Percentiles rank a stretch among this genome's conserved stretches.
Evolutionary conservation across 177 flowering plant genomes (phyloP).

Genomic region (Vitis hybrid): DNA sequence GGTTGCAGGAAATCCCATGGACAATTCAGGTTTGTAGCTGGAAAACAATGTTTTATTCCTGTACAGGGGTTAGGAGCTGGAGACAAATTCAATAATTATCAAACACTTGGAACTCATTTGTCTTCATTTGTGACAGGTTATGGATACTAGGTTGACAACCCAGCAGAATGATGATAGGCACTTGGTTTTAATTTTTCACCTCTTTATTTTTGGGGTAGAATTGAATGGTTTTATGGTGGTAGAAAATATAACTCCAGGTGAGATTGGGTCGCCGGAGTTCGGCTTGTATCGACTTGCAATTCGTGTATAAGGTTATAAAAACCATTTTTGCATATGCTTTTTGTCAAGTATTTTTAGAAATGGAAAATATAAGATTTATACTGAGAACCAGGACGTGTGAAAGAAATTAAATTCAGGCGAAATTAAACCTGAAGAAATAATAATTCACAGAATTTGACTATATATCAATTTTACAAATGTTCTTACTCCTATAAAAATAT

Average conservation of each 20-base stretch:
- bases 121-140: constrained; percentile 20
- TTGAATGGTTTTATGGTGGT: background rate
- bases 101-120: background rate
- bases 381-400: too few species aligned
- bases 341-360: background rate
- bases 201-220: too few species aligned
- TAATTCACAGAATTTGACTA: too few species aligned
- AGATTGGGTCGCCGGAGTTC: constrained; percentile 1
- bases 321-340: constrained; percentile 4
- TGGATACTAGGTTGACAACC: constrained; percentile 22
- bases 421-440: too few species aligned
- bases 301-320: constrained; percentile 1
- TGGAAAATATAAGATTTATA: too few species aligned
- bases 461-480: too few species aligned
- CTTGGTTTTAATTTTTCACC: too few species aligned
- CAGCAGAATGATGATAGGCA: background rate
- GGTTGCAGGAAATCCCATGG: constrained; percentile 67
- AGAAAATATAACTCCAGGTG: constrained; percentile 3
- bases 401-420: too few species aligned
- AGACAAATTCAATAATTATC: too few species aligned
- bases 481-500: too few species aligned
- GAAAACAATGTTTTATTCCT: background rate
- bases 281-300: background rate
- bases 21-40: constrained; percentile 50
- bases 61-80: too few species aligned